Conservation (phyloP, 768 basidiomycete genomes). For the Strobilomyces confusus region DNA sequence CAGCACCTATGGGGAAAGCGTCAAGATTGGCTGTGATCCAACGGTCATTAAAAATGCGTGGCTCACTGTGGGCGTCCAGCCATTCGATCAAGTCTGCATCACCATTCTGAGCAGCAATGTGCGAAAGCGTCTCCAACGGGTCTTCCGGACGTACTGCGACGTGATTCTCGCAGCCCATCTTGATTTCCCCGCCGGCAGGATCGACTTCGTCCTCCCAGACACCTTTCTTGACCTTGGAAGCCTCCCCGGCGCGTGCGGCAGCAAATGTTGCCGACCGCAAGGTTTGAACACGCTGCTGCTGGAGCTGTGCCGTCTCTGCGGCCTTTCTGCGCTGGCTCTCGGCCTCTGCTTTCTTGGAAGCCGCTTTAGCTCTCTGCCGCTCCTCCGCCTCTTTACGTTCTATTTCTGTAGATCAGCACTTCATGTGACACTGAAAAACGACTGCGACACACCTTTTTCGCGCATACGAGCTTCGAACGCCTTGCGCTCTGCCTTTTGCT, state of each 20-base stretch:
- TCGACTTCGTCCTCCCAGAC: slow-evolving; percentile 70
- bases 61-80: slow-evolving; percentile 68
- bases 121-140: slow-evolving; percentile 63
- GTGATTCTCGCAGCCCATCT: slow-evolving; percentile 50
- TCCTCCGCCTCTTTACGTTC: slow-evolving; percentile 54
- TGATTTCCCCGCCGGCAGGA: slow-evolving; percentile 67
- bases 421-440: slow-evolving; percentile 4
- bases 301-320: slow-evolving; percentile 44
- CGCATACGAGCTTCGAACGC: slow-evolving; percentile 42
- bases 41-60: slow-evolving; percentile 23
- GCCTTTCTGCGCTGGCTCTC: slow-evolving; percentile 43
- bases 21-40: slow-evolving; percentile 17
- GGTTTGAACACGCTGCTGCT: slow-evolving; percentile 48
- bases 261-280: slow-evolving; percentile 60
- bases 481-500: slow-evolving; percentile 48
- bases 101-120: slow-evolving; percentile 57
- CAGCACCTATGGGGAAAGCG: slow-evolving; percentile 49
- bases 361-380: slow-evolving; percentile 52
- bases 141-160: slow-evolving; percentile 46
- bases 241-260: slow-evolving; percentile 56
- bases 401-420: slow-evolving; percentile 14
- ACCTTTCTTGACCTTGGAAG: slow-evolving; percentile 53
- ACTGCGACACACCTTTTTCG: slow-evolving; percentile 42
- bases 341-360: slow-evolving; percentile 54
- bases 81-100: slow-evolving; percentile 59